These are phyloP conservation scores for Raffaelea arxii DNA, from an alignment of 2,329 filamentous ascomycete genomes.

Conservation along the genomic window DNA sequence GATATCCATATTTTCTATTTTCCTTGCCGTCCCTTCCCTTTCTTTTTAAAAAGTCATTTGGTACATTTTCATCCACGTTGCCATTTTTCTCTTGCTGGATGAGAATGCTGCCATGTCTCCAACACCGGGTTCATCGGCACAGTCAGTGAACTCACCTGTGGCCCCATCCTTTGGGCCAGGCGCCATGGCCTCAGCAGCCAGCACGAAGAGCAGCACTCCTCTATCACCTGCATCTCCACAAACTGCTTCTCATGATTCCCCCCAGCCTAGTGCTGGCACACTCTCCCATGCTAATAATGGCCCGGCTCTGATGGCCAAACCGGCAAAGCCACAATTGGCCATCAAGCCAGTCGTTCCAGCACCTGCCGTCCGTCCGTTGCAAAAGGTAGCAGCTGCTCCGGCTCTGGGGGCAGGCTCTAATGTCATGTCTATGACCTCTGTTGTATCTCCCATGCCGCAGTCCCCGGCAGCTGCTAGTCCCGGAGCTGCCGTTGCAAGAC, in stretches of 20 bases:
- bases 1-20: too few relatives aligned
- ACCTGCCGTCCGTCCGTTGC: conserved; percentile 16
- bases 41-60: too few relatives aligned
- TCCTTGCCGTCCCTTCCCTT: too few relatives aligned
- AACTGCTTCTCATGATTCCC: conserved; percentile 7
- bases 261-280: conserved; percentile 6
- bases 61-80: neutral
- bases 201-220: conserved; percentile 10
- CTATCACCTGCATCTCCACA: conserved; percentile 10
- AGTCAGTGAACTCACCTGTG: conserved; percentile 5
- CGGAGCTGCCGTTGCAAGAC: conserved; percentile 18
- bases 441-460: conserved; percentile 30
- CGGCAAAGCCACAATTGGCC: conserved; percentile 10
- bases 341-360: conserved; percentile 10
- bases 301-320: conserved; percentile 1
- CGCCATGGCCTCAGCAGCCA: conserved; percentile 2
- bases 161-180: conserved; percentile 1
- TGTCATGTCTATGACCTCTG: conserved; percentile 38
- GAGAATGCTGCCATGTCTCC: conserved; percentile 10
- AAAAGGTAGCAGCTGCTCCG: conserved; percentile 12
- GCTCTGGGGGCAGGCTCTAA: conserved; percentile 22
- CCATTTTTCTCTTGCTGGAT: conserved; percentile 6
- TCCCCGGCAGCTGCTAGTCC: conserved; percentile 23
- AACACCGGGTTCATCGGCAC: conserved; percentile 2
- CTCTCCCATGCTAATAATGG: too few relatives aligned